These are phyloP conservation scores for Daphne laureola DNA, from an alignment of 441 rosid genomes.

Conservation along the genomic window DNA sequence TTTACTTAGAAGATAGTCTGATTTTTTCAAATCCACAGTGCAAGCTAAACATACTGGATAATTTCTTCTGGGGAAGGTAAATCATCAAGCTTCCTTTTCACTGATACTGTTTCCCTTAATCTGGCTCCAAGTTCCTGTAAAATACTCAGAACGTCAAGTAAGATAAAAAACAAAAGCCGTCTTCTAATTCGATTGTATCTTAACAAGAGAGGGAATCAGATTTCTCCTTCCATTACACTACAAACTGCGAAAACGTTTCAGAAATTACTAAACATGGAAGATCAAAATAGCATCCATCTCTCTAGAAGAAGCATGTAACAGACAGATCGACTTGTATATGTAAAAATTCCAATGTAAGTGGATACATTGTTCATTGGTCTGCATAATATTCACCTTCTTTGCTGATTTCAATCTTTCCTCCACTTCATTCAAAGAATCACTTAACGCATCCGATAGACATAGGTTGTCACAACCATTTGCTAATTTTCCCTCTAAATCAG, in stretches of 20 bases:
- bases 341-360: neutral
- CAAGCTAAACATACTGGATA: constrained; percentile 46
- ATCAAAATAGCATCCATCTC: neutral
- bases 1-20: too few species aligned
- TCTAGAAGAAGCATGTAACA: constrained; percentile 4
- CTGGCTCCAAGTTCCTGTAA: constrained; percentile 55
- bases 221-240: too few species aligned
- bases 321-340: neutral
- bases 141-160: neutral
- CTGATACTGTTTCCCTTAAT: constrained; percentile 40
- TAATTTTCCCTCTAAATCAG: constrained; percentile 40
- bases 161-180: neutral
- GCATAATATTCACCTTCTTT: constrained; percentile 45
- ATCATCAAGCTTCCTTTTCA: constrained; percentile 61
- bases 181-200: neutral
- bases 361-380: neutral
- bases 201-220: too few species aligned
- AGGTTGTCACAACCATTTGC: constrained; percentile 27
- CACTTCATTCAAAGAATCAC: constrained; percentile 28
- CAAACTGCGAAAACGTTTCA: too few species aligned
- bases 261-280: too few species aligned
- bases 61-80: constrained; percentile 71
- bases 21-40: neutral
- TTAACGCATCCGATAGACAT: constrained; percentile 29
- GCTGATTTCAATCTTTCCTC: constrained; percentile 38